Conservation (phyloP, 2,329 filamentous ascomycete genomes). For the Botryosphaeria agaves region DNA sequence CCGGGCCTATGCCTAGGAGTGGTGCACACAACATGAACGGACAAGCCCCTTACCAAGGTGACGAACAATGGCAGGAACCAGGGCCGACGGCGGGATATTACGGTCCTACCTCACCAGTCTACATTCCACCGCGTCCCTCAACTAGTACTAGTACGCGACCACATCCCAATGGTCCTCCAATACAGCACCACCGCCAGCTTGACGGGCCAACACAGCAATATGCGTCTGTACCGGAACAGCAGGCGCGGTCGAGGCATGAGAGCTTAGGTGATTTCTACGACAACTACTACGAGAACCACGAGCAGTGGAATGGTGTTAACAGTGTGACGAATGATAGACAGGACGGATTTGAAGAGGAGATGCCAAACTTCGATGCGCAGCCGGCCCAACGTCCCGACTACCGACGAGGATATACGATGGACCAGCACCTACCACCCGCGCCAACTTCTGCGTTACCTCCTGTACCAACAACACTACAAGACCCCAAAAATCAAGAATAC, state of each 20-base stretch:
- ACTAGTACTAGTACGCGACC: constrained; percentile 1
- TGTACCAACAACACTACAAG: no score
- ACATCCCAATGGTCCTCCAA: constrained; percentile 3
- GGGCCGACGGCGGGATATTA: constrained; percentile 17
- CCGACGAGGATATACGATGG: constrained; percentile 6
- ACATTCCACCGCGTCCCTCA: neutral
- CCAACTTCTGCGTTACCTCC: no score
- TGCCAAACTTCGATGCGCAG: constrained; percentile 44
- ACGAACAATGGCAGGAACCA: constrained; percentile 17
- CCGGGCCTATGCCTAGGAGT: constrained; percentile 17
- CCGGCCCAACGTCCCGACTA: constrained; percentile 11
- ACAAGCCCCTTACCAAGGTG: constrained; percentile 4
- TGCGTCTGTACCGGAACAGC: constrained; percentile 8
- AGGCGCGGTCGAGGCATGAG: constrained; percentile 17
- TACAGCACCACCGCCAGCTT: constrained; percentile 4
- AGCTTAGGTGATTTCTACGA: constrained; percentile 35
- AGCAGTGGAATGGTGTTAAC: constrained; percentile 9
- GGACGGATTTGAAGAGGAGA: constrained; percentile 34
- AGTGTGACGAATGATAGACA: constrained; percentile 18
- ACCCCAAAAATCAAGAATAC: constrained; percentile 8
- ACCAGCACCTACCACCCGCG: constrained; percentile 9
- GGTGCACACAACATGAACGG: constrained; percentile 9
- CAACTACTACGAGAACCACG: constrained; percentile 21
- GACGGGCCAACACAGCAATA: constrained; percentile 6
- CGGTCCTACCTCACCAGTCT: constrained; percentile 14